A percentile compares a stretch with the other conserved stretches of the same genome.
These are phyloP conservation scores for Sugiyamaella pinicola DNA, from an alignment of 1,139 yeast genomes.

Conservation along the genomic window DNA sequence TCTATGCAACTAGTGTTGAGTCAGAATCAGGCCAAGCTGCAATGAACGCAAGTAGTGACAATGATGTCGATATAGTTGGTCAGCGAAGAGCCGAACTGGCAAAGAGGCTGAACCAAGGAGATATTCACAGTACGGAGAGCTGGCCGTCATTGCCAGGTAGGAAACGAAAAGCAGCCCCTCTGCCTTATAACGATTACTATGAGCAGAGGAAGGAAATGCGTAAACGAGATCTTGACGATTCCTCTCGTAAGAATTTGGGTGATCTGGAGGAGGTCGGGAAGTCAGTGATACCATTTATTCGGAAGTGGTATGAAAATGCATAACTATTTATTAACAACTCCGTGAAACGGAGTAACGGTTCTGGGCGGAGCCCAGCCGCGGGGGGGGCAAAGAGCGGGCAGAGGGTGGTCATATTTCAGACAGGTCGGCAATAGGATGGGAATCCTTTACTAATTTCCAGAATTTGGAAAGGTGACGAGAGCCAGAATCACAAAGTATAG, in stretches of 20 bases:
- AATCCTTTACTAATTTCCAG: constrained; percentile 56
- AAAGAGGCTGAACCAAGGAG: background rate
- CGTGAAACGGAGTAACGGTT: too few species aligned
- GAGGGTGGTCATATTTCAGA: background rate
- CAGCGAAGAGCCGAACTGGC: background rate
- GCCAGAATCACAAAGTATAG: constrained; percentile 94
- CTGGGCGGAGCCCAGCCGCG: too few species aligned
- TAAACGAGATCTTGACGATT: background rate
- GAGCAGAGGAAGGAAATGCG: background rate
- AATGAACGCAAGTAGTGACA: background rate
- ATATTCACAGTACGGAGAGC: background rate
- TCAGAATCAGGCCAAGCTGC: background rate
- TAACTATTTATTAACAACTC: background rate
- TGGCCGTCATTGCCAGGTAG: background rate
- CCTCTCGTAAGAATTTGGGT: background rate
- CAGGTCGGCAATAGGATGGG: background rate
- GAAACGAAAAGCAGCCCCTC: background rate
- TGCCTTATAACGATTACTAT: background rate
- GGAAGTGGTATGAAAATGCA: background rate
- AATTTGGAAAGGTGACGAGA: constrained; percentile 86
- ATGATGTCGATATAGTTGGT: background rate
- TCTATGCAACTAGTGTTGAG: background rate
- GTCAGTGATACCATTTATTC: background rate
- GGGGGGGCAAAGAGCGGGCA: too few species aligned
- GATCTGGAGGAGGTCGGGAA: background rate